Evolutionary conservation across 305 asterid species (phyloP).

Genomic region (Withania somnifera): DNA sequence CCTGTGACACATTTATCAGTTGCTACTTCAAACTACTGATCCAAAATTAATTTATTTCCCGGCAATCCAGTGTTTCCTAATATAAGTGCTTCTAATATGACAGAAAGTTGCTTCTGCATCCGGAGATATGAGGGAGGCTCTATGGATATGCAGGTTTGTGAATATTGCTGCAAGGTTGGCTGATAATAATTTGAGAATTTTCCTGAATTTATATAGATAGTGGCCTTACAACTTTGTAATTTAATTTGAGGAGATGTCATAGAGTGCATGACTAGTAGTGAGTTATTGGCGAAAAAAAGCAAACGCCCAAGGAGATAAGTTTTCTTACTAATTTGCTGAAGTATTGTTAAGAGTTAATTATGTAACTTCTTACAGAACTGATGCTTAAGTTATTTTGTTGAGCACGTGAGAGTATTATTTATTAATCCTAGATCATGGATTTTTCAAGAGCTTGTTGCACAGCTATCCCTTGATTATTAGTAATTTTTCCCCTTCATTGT

Average conservation of each 20-base stretch:
- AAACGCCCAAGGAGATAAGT: not conserved
- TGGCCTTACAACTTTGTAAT: not conserved
- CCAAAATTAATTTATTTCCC: not conserved
- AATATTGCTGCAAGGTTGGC: slow-evolving; percentile 1
- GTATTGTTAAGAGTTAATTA: not conserved
- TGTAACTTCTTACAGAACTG: not conserved
- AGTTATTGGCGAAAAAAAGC: not conserved
- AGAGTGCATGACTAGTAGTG: not conserved
- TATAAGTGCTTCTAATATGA: slow-evolving; percentile 17
- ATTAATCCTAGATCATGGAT: not conserved
- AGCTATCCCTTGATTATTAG: not conserved
- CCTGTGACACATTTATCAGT: not conserved
- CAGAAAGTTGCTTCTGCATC: slow-evolving; percentile 93
- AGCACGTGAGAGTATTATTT: not conserved
- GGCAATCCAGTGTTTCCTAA: not conserved
- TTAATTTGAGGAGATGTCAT: not conserved
- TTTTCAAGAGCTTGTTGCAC: not conserved
- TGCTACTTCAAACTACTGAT: not conserved
- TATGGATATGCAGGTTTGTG: slow-evolving; percentile 79
- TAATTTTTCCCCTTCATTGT: not conserved
- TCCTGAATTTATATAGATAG: not conserved
- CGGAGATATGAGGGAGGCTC: slow-evolving; percentile 94
- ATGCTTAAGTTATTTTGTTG: not conserved
- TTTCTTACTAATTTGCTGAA: not conserved
- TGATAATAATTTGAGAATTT: not conserved